Evolutionary conservation across 2,329 filamentous ascomycete genomes (phyloP).

Genomic region (Hortaea werneckii): DNA sequence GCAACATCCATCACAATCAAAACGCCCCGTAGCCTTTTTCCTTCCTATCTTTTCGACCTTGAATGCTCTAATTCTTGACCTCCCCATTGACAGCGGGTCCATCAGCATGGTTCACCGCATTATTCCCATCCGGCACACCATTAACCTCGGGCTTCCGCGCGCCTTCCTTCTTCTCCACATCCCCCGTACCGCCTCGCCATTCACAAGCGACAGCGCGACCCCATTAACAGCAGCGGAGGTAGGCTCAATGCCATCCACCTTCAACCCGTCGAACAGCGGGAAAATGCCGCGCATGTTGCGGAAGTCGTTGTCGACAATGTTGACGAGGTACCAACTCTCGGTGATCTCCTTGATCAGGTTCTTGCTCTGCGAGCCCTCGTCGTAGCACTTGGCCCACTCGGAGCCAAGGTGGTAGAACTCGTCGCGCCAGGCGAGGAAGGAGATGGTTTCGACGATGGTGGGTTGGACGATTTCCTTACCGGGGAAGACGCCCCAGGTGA

Average conservation of each 20-base stretch:
- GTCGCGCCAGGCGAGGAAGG: conserved; percentile 97
- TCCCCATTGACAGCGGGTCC: conserved; percentile 15
- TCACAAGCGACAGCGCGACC: conserved; percentile 4
- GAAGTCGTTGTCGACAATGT: conserved; percentile 99
- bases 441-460: conserved; percentile 97
- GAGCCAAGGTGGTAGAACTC: conserved; percentile 87
- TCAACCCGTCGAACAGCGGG: conserved; percentile 69
- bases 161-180: background rate
- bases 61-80: conserved; percentile 14
- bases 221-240: conserved; percentile 8
- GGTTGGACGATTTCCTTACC: conserved; percentile 99
- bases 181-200: conserved; percentile 1
- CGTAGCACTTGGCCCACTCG: conserved; percentile 90
- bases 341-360: conserved; percentile 73
- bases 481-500: conserved; percentile 98
- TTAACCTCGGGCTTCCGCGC: conserved; percentile 16
- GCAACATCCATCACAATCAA: too few relatives aligned
- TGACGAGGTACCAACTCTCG: conserved; percentile 86
- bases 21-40: too few relatives aligned
- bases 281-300: conserved; percentile 75
- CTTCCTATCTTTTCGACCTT: too few relatives aligned
- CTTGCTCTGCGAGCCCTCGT: conserved; percentile 64
- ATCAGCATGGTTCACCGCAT: conserved; percentile 20
- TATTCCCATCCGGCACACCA: conserved; percentile 21
- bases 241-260: conserved; percentile 53